phyloP scores from a whole-genome alignment of 371 early-diverging fungal species.

The Mucor circinelloides region DNA sequence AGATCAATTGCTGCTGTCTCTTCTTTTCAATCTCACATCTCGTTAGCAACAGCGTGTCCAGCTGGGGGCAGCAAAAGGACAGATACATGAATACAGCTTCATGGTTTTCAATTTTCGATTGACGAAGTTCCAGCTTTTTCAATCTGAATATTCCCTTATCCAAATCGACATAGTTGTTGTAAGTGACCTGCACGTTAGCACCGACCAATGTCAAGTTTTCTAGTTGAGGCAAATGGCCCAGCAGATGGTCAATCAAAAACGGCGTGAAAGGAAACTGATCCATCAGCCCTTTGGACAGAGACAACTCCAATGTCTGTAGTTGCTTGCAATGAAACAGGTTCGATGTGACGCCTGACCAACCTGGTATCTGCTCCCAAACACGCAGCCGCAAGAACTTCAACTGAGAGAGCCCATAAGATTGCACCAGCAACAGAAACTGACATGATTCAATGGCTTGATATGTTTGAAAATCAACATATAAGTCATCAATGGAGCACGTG shows the following conservation, averaged over 20 bases:
- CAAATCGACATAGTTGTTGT: background rate
- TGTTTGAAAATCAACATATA: slow-evolving; percentile 15
- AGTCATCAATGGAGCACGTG: slow-evolving; percentile 2
- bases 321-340: slow-evolving; percentile 18
- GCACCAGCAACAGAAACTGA: slow-evolving; percentile 19
- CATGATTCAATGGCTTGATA: slow-evolving; percentile 24
- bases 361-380: slow-evolving; percentile 23
- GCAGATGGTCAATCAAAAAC: slow-evolving; percentile 20
- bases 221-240: slow-evolving; percentile 8
- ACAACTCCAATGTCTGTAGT: slow-evolving; percentile 12
- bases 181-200: slow-evolving; percentile 17
- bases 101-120: slow-evolving; percentile 12
- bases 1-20: background rate
- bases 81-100: slow-evolving; percentile 10
- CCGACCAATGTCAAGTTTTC: slow-evolving; percentile 8
- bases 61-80: slow-evolving; percentile 8
- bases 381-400: slow-evolving; percentile 3
- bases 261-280: slow-evolving; percentile 22
- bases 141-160: background rate
- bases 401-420: slow-evolving; percentile 1
- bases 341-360: slow-evolving; percentile 18
- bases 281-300: slow-evolving; percentile 10
- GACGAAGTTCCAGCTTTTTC: background rate
- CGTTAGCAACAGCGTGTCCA: background rate
- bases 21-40: slow-evolving; percentile 8